Evolutionary conservation across 805 yeast species (phyloP), one percentile per base, ranked within the genome.

Genomic region (Saturnispora diversa): DNA sequence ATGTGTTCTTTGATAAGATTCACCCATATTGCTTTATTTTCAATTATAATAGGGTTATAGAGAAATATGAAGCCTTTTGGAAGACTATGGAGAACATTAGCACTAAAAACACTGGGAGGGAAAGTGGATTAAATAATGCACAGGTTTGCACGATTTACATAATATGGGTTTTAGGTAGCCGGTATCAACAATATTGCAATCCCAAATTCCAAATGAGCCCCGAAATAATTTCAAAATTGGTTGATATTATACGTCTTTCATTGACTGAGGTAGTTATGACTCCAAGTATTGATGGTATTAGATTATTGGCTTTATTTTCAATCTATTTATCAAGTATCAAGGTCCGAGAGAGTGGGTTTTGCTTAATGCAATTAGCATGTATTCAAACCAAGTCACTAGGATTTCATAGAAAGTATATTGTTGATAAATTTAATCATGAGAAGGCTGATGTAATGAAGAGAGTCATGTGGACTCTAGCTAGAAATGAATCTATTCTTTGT

Each of bases 321-420:
- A 59, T 67, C 10, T 66, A 71, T 50, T 45, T 71, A 30, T 69
- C 69, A 32, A 59, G 70, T 34, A 60, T 60, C 20, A 68, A 64
- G 46, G 66, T 67, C 30, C 60, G 74, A 43, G 76, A 71, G 43
- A 63, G 70, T 37, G 70, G 72, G 0, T 72, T 70, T 63, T 65
- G 69, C 45, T 45, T 72, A 34, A 54, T 69, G 52, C 70, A 71
- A 31, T 43, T 69, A 33, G 75, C 75, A 6, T 60, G 69, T 1
- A 57, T 71, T 38, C 76, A 72, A 50, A 64, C 70, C 1, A 60
- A 65, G 22, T 61, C 73, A n/a, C 50, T 71, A n/a, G 76, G 76
- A 1, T 51, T 70, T 3, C 74, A 71, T 48, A 56, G 69, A 38
- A 61, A 57, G 34, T 52, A 63, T 22, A 62, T 63, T 24, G 63